These are phyloP conservation scores for Brassica rapa DNA, from an alignment of 345 rosid genomes.

Conservation along the genomic window DNA sequence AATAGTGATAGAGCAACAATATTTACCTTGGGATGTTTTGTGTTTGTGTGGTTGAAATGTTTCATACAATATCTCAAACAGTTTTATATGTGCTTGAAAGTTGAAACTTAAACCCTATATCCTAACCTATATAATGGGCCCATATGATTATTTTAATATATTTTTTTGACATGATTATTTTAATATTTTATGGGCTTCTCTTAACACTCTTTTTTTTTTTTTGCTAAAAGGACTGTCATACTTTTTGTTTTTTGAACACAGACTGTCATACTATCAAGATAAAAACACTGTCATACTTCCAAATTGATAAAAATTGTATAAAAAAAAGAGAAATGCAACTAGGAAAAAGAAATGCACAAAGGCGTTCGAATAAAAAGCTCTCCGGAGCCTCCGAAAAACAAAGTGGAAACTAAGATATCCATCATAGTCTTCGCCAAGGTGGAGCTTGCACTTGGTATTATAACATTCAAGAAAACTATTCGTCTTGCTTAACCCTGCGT, in stretches of 20 bases:
- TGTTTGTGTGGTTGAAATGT: too few species aligned
- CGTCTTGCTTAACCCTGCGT: neutral
- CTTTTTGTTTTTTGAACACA: too few species aligned
- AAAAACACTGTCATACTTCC: too few species aligned
- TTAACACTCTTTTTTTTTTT: too few species aligned
- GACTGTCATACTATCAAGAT: too few species aligned
- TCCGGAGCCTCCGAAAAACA: neutral
- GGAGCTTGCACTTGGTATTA: neutral
- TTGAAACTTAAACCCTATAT: neutral
- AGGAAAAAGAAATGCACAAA: neutral
- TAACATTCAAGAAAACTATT: neutral
- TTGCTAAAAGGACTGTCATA: too few species aligned
- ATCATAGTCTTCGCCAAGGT: neutral
- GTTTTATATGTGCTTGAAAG: too few species aligned
- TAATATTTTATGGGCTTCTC: neutral
- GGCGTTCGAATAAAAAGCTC: neutral
- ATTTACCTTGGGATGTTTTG: neutral
- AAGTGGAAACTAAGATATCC: neutral
- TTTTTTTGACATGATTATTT: too few species aligned
- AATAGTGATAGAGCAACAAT: neutral
- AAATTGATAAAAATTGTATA: too few species aligned
- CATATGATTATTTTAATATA: neutral
- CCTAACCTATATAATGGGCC: neutral
- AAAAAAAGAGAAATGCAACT: neutral
- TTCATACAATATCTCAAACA: too few species aligned